phyloP scores from a whole-genome alignment of 305 asterid genomes.

The Euphrasia arctica region DNA sequence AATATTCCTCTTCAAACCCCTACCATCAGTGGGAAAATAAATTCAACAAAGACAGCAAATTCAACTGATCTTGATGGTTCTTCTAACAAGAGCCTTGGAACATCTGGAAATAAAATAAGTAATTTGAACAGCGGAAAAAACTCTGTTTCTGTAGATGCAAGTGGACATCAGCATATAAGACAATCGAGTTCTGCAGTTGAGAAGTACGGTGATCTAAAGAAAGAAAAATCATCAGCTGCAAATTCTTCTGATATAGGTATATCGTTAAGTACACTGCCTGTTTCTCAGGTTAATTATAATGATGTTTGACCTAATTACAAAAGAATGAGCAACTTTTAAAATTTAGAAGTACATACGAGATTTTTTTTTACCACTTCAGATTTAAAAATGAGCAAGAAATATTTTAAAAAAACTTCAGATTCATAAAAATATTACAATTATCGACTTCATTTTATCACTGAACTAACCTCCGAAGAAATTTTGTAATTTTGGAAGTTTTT shows the following conservation, averaged over 20 bases:
- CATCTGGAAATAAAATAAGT: slow-evolving; percentile 39
- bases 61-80: slow-evolving; percentile 56
- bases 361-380: not conserved
- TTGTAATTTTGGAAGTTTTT: not conserved
- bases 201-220: slow-evolving; percentile 38
- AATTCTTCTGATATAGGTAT: slow-evolving; percentile 64
- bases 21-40: slow-evolving; percentile 54
- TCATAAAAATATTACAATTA: too few relatives aligned
- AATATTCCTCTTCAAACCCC: slow-evolving; percentile 40
- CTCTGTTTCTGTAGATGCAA: slow-evolving; percentile 46
- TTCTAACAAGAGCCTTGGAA: slow-evolving; percentile 42
- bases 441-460: too few relatives aligned
- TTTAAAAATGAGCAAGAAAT: too few relatives aligned
- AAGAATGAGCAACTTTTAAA: not conserved
- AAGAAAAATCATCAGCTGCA: slow-evolving; percentile 43
- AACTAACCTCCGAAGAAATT: not conserved
- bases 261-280: slow-evolving; percentile 23
- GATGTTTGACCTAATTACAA: not conserved
- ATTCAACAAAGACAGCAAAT: slow-evolving; percentile 46
- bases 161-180: slow-evolving; percentile 42
- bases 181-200: slow-evolving; percentile 42
- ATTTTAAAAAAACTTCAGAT: too few relatives aligned
- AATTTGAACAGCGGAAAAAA: slow-evolving; percentile 36
- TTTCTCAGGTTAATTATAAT: not conserved
- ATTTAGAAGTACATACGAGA: not conserved